These are phyloP conservation scores for Suillus subluteus DNA, from an alignment of 768 basidiomycete species.

Conservation along the genomic window DNA sequence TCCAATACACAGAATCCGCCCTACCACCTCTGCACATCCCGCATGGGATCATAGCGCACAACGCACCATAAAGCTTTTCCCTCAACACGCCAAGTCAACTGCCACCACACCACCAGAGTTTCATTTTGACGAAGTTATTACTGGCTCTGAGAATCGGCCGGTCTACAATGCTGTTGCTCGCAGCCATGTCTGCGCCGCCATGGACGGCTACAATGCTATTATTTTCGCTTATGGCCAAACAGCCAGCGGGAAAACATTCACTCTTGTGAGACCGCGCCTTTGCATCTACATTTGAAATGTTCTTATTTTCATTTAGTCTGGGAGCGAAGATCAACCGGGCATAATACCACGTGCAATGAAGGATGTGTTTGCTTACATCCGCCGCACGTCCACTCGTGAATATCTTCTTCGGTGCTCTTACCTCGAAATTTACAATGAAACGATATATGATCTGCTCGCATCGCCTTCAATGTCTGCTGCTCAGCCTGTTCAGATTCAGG, in stretches of 20 bases:
- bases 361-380: slow-evolving; percentile 88
- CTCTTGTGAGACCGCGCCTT: slow-evolving; percentile 44
- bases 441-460: slow-evolving; percentile 83
- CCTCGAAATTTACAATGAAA: slow-evolving; percentile 97
- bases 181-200: slow-evolving; percentile 85
- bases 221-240: slow-evolving; percentile 97
- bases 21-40: slow-evolving; percentile 45
- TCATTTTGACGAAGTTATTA: slow-evolving; percentile 76
- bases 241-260: slow-evolving; percentile 75
- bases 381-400: slow-evolving; percentile 75
- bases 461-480: slow-evolving; percentile 56
- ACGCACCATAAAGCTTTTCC: slow-evolving; percentile 64
- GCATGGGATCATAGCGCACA: slow-evolving; percentile 58
- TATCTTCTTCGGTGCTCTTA: slow-evolving; percentile 96
- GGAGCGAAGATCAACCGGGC: slow-evolving; percentile 83
- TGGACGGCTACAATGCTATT: slow-evolving; percentile 97
- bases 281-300: slow-evolving; percentile 33
- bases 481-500: slow-evolving; percentile 75
- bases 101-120: slow-evolving; percentile 50
- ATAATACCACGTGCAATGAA: slow-evolving; percentile 93
- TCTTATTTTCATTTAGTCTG: slow-evolving; percentile 47
- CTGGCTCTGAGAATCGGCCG: slow-evolving; percentile 78
- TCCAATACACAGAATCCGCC: slow-evolving; percentile 57
- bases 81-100: slow-evolving; percentile 53
- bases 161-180: slow-evolving; percentile 77